Evolutionary conservation across 257 asterid genomes (phyloP).

Genomic region (Gentiana dahurica): DNA sequence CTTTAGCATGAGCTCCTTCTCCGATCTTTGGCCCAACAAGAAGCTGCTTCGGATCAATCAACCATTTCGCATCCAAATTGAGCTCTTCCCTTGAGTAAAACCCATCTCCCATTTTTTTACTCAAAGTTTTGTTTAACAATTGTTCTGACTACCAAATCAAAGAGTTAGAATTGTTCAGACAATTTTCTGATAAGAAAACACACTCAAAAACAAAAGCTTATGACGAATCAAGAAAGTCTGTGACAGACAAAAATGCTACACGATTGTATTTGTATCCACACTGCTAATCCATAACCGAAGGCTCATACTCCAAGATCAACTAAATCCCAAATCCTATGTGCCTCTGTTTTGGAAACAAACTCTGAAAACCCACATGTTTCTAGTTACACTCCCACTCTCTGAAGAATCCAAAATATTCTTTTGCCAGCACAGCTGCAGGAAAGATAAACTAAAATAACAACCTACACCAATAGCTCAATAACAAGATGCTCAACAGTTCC

Average conservation of each 20-base stretch:
- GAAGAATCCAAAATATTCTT: background rate
- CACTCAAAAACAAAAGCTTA: background rate
- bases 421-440: background rate
- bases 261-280: background rate
- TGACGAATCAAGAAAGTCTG: background rate
- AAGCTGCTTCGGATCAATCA: constrained; percentile 82
- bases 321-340: constrained; percentile 3
- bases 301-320: constrained; percentile 15
- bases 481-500: no score
- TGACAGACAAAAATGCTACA: background rate
- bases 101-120: constrained; percentile 58
- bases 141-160: constrained; percentile 15
- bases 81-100: constrained; percentile 53
- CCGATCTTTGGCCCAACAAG: constrained; percentile 94
- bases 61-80: constrained; percentile 68
- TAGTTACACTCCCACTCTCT: background rate
- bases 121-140: constrained; percentile 11
- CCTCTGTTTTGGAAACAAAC: constrained; percentile 4
- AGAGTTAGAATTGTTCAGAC: constrained; percentile 11
- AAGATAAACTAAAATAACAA: background rate
- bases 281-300: constrained; percentile 4
- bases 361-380: constrained; percentile 8
- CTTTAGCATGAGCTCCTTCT: constrained; percentile 98
- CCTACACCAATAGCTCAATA: background rate
- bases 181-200: background rate